Evolutionary conservation across 768 basidiomycete genomes (phyloP).

Genomic region (Mycena leptocephala): DNA sequence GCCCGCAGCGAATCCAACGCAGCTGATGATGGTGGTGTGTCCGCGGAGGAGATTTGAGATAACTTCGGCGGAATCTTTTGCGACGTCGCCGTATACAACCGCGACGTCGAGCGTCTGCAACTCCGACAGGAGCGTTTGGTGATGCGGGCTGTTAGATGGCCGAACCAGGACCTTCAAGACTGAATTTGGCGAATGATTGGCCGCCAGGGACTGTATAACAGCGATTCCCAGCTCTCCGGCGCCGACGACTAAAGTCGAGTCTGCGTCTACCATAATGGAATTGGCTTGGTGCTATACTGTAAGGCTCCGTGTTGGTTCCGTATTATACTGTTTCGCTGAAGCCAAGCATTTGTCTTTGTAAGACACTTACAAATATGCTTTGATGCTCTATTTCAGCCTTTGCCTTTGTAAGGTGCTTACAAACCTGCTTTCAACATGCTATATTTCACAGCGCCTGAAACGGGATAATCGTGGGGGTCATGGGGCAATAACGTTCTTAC

Average conservation of each 20-base stretch:
- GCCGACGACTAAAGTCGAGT: conserved; percentile 43
- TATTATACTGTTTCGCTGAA: too few species aligned
- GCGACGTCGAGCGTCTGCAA: conserved; percentile 30
- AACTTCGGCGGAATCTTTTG: conserved; percentile 18
- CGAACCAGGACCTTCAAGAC: conserved; percentile 37
- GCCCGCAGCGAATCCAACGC: conserved; percentile 43
- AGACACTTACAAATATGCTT: too few species aligned
- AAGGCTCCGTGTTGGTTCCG: too few species aligned
- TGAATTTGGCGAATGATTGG: background rate
- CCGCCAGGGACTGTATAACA: conserved; percentile 36
- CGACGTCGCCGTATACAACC: conserved; percentile 39
- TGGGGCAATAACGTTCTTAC: too few species aligned
- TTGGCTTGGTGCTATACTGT: too few species aligned
- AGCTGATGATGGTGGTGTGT: conserved; percentile 42
- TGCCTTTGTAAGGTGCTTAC: too few species aligned
- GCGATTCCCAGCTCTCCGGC: conserved; percentile 46
- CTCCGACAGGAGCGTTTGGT: conserved; percentile 23
- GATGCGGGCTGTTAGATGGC: conserved; percentile 24
- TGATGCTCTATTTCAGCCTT: too few species aligned
- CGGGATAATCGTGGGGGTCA: too few species aligned
- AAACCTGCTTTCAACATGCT: too few species aligned
- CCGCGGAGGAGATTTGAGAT: conserved; percentile 38
- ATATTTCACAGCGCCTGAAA: too few species aligned
- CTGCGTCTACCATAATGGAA: background rate
- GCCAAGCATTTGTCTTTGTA: too few species aligned